phyloP scores from a whole-genome alignment of 78 protist species.

The Monocercomonoides exilis region DNA sequence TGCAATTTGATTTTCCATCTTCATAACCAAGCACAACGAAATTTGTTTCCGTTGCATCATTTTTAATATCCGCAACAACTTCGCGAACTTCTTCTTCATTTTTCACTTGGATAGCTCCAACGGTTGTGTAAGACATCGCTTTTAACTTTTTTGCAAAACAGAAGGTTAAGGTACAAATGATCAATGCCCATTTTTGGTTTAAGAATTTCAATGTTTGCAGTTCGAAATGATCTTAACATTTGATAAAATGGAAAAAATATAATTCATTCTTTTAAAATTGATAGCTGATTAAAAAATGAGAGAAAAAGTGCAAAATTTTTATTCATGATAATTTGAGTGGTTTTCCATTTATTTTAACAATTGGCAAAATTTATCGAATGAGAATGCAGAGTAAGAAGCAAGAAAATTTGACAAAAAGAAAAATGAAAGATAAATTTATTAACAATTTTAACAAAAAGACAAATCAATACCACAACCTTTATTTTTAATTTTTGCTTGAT shows the following conservation, averaged over 20 bases:
- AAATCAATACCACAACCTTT: background rate
- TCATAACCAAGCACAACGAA: background rate
- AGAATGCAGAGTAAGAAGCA: background rate
- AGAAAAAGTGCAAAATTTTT: no score
- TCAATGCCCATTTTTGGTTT: no score
- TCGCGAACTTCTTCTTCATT: background rate
- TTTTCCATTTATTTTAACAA: no score
- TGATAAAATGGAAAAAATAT: no score
- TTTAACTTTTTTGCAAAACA: no score
- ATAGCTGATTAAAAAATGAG: no score
- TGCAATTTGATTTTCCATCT: background rate
- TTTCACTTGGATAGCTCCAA: background rate
- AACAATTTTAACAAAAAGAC: background rate
- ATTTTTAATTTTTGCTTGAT: background rate
- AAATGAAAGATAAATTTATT: background rate
- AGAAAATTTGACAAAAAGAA: background rate
- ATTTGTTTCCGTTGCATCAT: background rate
- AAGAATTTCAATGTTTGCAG: no score
- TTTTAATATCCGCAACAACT: background rate
- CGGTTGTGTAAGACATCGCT: background rate
- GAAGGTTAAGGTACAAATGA: no score
- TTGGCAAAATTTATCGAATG: no score
- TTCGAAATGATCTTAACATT: no score
- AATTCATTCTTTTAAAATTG: no score
- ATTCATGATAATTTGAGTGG: no score